phyloP scores from a whole-genome alignment of 1,139 yeast species.

The Casaregolazyma suthepensis region DNA sequence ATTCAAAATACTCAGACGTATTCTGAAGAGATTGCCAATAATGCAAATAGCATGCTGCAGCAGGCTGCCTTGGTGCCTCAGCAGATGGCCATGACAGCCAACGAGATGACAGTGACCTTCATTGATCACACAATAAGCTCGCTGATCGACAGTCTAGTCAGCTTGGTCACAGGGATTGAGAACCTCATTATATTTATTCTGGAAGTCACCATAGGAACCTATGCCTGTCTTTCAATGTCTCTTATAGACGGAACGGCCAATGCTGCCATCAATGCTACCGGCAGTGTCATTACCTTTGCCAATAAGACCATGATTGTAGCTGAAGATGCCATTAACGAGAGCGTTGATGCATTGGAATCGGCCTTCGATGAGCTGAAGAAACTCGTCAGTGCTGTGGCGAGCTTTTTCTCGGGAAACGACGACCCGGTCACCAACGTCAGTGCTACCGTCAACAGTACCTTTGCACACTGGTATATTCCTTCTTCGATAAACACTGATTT shows the following conservation, averaged over 20 bases:
- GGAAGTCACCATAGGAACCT: constrained; percentile 75
- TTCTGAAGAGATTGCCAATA: constrained; percentile 36
- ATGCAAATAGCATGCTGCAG: constrained; percentile 43
- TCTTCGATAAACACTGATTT: constrained; percentile 49
- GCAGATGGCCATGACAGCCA: constrained; percentile 49
- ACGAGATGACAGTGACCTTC: constrained; percentile 42
- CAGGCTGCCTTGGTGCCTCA: constrained; percentile 47
- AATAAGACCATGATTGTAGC: constrained; percentile 52
- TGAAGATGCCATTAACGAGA: constrained; percentile 56
- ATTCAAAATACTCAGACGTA: constrained; percentile 19
- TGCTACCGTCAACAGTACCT: constrained; percentile 44
- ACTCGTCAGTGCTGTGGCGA: constrained; percentile 39
- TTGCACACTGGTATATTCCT: constrained; percentile 62
- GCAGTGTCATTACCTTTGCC: constrained; percentile 50
- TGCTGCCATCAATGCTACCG: constrained; percentile 69
- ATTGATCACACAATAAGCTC: constrained; percentile 45
- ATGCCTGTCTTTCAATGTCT: constrained; percentile 72
- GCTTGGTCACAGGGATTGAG: constrained; percentile 52
- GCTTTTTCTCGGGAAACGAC: constrained; percentile 47
- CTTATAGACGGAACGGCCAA: constrained; percentile 67
- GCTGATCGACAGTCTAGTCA: constrained; percentile 35
- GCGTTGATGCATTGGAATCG: constrained; percentile 48
- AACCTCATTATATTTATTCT: constrained; percentile 57
- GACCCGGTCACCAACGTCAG: constrained; percentile 40
- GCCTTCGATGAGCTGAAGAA: constrained; percentile 39